phyloP scores from a whole-genome alignment of 441 rosid species.

The Croton setiger region DNA sequence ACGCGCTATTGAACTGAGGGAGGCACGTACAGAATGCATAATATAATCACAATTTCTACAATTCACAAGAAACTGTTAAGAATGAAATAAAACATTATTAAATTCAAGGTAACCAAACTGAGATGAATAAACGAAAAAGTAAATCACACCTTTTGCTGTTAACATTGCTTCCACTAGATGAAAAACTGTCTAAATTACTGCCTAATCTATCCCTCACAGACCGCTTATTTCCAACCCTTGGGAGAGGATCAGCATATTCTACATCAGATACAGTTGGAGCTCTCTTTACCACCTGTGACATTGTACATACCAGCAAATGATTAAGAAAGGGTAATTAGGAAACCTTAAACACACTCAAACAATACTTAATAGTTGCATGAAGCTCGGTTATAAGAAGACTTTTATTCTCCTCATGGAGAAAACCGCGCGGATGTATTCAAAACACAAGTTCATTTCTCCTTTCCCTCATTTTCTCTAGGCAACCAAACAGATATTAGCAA shows the following conservation, averaged over 20 bases:
- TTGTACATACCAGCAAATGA: slow-evolving; percentile 10
- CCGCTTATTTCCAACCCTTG: slow-evolving; percentile 59
- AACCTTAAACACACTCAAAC: not conserved
- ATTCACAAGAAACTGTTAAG: not conserved
- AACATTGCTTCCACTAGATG: slow-evolving; percentile 26
- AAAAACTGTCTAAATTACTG: slow-evolving; percentile 38
- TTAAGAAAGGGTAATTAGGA: not conserved
- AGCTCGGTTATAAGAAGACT: not conserved
- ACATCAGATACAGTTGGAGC: slow-evolving; percentile 38
- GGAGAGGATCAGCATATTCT: slow-evolving; percentile 32
- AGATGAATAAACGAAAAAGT: slow-evolving; percentile 8
- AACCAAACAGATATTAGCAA: not conserved
- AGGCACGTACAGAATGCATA: not conserved
- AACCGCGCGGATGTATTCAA: not conserved
- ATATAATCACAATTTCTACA: not conserved
- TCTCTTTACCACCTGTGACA: slow-evolving; percentile 75
- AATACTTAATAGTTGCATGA: not conserved
- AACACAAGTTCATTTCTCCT: not conserved
- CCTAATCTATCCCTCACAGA: slow-evolving; percentile 85
- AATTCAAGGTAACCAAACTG: slow-evolving; percentile 4
- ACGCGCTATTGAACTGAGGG: not conserved
- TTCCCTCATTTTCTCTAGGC: not conserved
- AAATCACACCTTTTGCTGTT: slow-evolving; percentile 56
- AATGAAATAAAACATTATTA: not conserved
- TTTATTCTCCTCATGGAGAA: not conserved